A percentile compares a stretch with the other conserved stretches of the same genome.
Evolutionary conservation across 1,139 yeast species (phyloP).

Genomic region (Yamadazyma diospyri): DNA sequence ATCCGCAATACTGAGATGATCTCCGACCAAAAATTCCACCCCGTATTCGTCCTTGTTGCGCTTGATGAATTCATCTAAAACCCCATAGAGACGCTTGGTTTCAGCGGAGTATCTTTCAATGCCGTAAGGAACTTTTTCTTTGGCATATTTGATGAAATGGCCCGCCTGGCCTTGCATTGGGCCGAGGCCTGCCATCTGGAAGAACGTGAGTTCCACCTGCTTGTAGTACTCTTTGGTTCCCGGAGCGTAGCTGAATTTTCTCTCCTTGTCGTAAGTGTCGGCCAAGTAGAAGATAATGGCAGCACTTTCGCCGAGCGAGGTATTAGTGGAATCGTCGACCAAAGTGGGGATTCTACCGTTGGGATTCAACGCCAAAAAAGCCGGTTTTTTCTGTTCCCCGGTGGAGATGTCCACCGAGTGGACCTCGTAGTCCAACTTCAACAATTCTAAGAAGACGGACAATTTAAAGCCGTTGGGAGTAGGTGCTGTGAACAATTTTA

Average conservation of each 20-base stretch:
- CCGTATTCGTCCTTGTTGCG: constrained; percentile 32
- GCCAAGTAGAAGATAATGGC: constrained; percentile 56
- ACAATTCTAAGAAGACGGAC: constrained; percentile 44
- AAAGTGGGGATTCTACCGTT: constrained; percentile 63
- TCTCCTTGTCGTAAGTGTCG: constrained; percentile 54
- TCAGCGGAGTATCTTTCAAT: constrained; percentile 49
- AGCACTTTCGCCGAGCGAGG: constrained; percentile 52
- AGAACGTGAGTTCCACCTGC: constrained; percentile 48
- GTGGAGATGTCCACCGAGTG: constrained; percentile 37
- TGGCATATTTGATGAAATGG: constrained; percentile 42
- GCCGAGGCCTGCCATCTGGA: constrained; percentile 58
- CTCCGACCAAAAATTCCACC: constrained; percentile 54
- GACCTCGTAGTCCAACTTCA: constrained; percentile 46
- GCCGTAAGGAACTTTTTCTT: constrained; percentile 51
- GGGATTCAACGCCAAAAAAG: constrained; percentile 54
- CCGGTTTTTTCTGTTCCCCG: constrained; percentile 46
- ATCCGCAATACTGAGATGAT: constrained; percentile 54
- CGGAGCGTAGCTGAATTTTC: constrained; percentile 42
- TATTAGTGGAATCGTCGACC: constrained; percentile 42
- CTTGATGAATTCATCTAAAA: constrained; percentile 38
- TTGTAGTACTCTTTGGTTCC: constrained; percentile 48
- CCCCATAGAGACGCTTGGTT: constrained; percentile 50
- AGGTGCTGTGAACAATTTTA: constrained; percentile 33
- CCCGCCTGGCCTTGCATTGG: constrained; percentile 61
- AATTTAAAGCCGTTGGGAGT: constrained; percentile 60